Base-by-base conservation (phyloP, 768 basidiomycete species). In the Ramaria sp. region DNA sequence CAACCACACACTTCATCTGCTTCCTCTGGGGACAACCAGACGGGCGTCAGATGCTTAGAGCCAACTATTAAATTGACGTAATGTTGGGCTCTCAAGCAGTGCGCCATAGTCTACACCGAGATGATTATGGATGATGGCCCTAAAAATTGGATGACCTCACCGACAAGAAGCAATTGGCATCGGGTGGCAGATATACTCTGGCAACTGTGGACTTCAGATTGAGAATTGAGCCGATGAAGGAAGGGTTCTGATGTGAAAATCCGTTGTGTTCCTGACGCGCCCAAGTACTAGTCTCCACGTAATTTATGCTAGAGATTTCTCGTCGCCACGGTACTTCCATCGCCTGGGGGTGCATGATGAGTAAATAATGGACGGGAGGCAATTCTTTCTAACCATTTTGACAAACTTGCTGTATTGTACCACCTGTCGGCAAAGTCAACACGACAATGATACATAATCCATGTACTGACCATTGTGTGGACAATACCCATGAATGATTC, bases 401-500 rank as follows among this genome's bases (percentile, higher is more conserved):
- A 77, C 66, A 68, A 94, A 94, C 67, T 94, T 94, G 70, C 81
- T 74, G 65, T 93, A 93, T 62, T 88, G 87, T 3, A 86, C 83
- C 79, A 85, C 28, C 49, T 50, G n/a, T 20, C 7, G 34, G 20
- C 22, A 22, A 20, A 18, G 49, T 15, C 20, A 50, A 16, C 18
- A 32, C n/a, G 58, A 57, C 20, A 24, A 32, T 30, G 49, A 37
- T 38, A 8, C 9, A 32, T 24, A 66, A 50, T 24, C 3, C 7
- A 10, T 34, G 3, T 34, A 50, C 49, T 1, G 13, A 52, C 82
- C 89, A 92, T 91, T 16, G 89, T 93, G 53, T 85, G 83, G 25
- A 93, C 68, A 66, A 93, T 93, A 42, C 89, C 89, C 42, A 93
- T 72, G 77, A 95, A 96, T 0, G 88, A 85, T 65, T 95, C 92